Conservation (phyloP, 169 alveolate species). For the Plasmodium malariae region DNA sequence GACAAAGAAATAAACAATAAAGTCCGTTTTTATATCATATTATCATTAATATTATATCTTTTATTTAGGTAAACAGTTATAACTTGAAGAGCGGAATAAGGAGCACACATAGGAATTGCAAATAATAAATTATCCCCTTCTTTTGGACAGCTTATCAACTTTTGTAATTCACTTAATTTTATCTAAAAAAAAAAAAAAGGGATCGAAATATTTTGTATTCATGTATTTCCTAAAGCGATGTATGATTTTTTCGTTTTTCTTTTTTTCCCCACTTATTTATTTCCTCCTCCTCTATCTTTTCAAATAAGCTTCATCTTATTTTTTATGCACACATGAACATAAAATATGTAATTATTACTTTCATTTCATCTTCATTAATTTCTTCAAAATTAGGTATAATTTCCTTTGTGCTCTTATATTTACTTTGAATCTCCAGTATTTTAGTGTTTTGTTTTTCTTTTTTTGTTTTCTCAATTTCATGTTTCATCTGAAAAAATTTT, state of each 20-base stretch:
- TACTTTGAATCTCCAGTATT: conserved; percentile 2
- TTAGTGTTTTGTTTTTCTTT: conserved; percentile 12
- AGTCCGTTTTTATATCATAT: neutral
- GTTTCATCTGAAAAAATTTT: conserved; percentile 39
- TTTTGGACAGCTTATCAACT: conserved; percentile 37
- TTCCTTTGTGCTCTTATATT: conserved; percentile 38
- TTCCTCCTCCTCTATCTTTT: too few relatives aligned
- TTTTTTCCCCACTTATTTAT: too few relatives aligned
- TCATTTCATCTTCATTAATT: conserved; percentile 66
- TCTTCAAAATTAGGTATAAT: conserved; percentile 34
- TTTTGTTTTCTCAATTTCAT: conserved; percentile 43
- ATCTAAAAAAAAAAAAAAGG: conserved; percentile 10
- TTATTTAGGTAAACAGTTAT: neutral
- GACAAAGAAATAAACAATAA: neutral
- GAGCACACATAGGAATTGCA: conserved; percentile 76
- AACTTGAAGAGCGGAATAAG: conserved; percentile 68
- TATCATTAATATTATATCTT: neutral
- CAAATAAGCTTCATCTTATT: too few relatives aligned
- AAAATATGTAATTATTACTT: conserved; percentile 21
- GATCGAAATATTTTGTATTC: neutral
- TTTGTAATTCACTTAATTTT: conserved; percentile 53
- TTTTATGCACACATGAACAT: too few relatives aligned
- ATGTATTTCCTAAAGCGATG: neutral
- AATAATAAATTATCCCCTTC: conserved; percentile 44
- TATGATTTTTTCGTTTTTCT: neutral